phyloP scores from a whole-genome alignment of 805 yeast genomes.

The Maudiozyma saulgeensis region DNA sequence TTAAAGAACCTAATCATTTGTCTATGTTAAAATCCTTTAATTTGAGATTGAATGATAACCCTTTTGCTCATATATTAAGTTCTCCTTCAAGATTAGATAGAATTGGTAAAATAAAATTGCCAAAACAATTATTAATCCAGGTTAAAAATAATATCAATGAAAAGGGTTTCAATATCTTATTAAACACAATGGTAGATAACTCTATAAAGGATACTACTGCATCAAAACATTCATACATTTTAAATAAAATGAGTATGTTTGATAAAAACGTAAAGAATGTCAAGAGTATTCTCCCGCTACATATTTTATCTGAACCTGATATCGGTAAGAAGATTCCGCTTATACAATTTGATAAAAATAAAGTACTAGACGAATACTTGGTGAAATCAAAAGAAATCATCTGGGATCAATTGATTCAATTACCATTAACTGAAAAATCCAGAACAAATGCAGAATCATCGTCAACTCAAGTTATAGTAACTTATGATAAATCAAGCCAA shows the following conservation, averaged over 20 bases:
- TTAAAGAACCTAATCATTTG: not conserved
- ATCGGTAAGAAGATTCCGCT: no score
- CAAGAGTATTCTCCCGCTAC: slow-evolving; percentile 1
- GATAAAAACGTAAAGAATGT: slow-evolving; percentile 1
- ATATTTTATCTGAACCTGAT: not conserved
- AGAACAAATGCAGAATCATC: not conserved
- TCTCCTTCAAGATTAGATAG: slow-evolving; percentile 38
- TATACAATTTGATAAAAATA: not conserved
- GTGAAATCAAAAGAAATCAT: not conserved
- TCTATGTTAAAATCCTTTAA: not conserved
- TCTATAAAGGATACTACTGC: not conserved
- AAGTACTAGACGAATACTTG: not conserved
- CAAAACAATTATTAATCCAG: slow-evolving; percentile 32
- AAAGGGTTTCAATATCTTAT: not conserved
- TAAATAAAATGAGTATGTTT: slow-evolving; percentile 10
- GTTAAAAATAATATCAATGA: slow-evolving; percentile 20
- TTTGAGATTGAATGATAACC: slow-evolving; percentile 24
- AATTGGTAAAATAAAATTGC: slow-evolving; percentile 29
- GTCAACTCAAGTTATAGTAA: not conserved
- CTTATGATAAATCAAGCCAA: not conserved
- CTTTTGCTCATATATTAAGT: slow-evolving; percentile 32
- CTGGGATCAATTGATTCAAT: not conserved
- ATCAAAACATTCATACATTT: slow-evolving; percentile 16
- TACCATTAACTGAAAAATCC: no score
- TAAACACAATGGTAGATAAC: not conserved